Base-by-base conservation (phyloP, 176 grass and related monocot species). In the Thalia dealbata region DNA sequence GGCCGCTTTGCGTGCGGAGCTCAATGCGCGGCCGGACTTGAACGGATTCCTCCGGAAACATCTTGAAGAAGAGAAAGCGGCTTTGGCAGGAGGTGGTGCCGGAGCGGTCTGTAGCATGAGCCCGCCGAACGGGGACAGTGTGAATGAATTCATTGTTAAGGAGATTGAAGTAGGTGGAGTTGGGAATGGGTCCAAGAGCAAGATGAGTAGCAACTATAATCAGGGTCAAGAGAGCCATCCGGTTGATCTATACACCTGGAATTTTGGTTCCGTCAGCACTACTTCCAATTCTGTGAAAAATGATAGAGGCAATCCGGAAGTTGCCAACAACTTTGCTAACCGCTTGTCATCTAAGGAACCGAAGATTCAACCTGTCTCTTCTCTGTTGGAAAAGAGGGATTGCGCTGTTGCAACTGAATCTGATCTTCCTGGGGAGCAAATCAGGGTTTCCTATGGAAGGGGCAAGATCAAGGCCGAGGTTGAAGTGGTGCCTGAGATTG, bases 1-100 rank as follows among this genome's bases (percentile, higher is more conserved):
- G 89, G 92, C 92, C 0, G 89, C 89, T 0, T 83, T 96, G 26
- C 82, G 89, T 2, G 89, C 82, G 35, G 92, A 96, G 80, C 92
- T 96, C 59, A 89, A 79, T 7, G 82, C 84, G 27, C 82, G 66
- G 8, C 61, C 52, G 16, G 77, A 79, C 24, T 71, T 79, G 77
- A 79, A 71, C 61, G 77, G 77, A 14, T 61, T 60, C 16, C 77
- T 79, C 18, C 67, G 50, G 67, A 79, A 71, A 43, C 77, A 70
- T 24, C 52, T 71, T 30, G 32, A 35, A 6, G 52, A 71, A 7
- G 76, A 70, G 22, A 78, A 70, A 44, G 66, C 22, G 60, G 65
- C 38, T 42, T 24, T n/a, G 9, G 38, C 66, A 0, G 67, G 56
- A 61, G 22, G 67, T 22, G 22, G 67, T 22, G 29, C 9, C 15